Evolutionary conservation across 148 eudicot genomes (phyloP).

Genomic region (Fagopyrum esculentum): DNA sequence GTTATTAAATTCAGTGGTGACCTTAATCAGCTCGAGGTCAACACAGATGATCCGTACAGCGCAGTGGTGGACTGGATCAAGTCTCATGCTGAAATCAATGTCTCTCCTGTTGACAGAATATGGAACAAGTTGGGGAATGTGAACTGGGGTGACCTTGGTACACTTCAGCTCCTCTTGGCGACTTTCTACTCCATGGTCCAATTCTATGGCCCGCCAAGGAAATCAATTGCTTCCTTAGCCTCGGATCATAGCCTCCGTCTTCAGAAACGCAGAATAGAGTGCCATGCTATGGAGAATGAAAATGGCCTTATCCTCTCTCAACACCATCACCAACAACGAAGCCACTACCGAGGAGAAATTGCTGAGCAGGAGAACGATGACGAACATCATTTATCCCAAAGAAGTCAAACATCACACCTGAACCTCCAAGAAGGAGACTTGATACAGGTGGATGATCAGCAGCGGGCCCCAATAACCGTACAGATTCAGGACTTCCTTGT

Average conservation of each 20-base stretch:
- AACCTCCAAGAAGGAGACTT: slow-evolving; percentile 54
- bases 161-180: slow-evolving; percentile 55
- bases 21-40: slow-evolving; percentile 46
- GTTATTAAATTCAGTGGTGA: slow-evolving; percentile 65
- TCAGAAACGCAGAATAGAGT: slow-evolving; percentile 58
- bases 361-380: slow-evolving; percentile 38
- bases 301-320: slow-evolving; percentile 26
- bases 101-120: slow-evolving; percentile 56
- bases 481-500: slow-evolving; percentile 43
- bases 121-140: slow-evolving; percentile 86
- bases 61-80: slow-evolving; percentile 63
- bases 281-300: slow-evolving; percentile 33
- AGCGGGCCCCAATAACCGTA: slow-evolving; percentile 35
- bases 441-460: slow-evolving; percentile 49
- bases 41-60: slow-evolving; percentile 39
- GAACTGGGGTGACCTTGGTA: slow-evolving; percentile 75
- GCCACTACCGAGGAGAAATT: slow-evolving; percentile 37
- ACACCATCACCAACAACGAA: slow-evolving; percentile 15
- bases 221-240: slow-evolving; percentile 59
- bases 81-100: slow-evolving; percentile 45
- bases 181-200: slow-evolving; percentile 61
- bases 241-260: slow-evolving; percentile 66
- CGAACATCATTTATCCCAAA: slow-evolving; percentile 20
- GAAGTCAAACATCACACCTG: slow-evolving; percentile 36
- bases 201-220: slow-evolving; percentile 55